Conservation (phyloP, 1,139 yeast genomes). For the Hemisphaericaspora xylofermentans region DNA sequence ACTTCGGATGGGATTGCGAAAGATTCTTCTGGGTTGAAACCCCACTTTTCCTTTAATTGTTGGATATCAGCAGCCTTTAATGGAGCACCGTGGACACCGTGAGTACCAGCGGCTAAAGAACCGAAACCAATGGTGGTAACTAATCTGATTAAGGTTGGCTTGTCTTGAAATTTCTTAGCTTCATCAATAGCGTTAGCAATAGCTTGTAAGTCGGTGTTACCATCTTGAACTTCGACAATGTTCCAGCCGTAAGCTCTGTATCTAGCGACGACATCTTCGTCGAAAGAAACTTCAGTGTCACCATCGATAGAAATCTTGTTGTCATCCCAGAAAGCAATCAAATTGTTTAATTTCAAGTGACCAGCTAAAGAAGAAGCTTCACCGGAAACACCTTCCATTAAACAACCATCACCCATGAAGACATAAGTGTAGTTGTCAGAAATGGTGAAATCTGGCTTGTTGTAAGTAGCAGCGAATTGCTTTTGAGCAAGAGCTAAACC, state of each 20-base stretch:
- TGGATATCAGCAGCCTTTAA: conserved; percentile 90
- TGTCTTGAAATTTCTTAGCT: conserved; percentile 65
- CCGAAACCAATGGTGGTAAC: conserved; percentile 95
- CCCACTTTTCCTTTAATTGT: conserved; percentile 81
- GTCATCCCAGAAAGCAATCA: conserved; percentile 96
- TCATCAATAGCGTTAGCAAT: conserved; percentile 71
- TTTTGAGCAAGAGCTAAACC: conserved; percentile 96
- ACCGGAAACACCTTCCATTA: conserved; percentile 97
- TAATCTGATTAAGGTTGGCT: conserved; percentile 90
- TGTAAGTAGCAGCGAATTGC: conserved; percentile 89
- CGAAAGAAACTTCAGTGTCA: conserved; percentile 84
- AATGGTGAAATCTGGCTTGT: conserved; percentile 76
- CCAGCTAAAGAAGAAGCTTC: conserved; percentile 97
- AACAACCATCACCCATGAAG: conserved; percentile 96
- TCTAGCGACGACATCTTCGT: conserved; percentile 87
- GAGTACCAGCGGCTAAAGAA: conserved; percentile 82
- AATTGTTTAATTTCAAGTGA: conserved; percentile 89
- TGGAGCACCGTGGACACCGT: conserved; percentile 96
- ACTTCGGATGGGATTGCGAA: conserved; percentile 87
- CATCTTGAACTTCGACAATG: conserved; percentile 72
- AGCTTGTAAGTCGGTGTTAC: conserved; percentile 75
- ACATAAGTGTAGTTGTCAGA: conserved; percentile 76
- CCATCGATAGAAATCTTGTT: conserved; percentile 98
- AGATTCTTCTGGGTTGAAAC: conserved; percentile 83
- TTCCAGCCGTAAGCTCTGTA: conserved; percentile 97